A percentile compares a stretch with the other conserved stretches of the same genome.
Evolutionary conservation across 352 stramenopile species (phyloP).

Genomic region (Pythium diclinum): DNA sequence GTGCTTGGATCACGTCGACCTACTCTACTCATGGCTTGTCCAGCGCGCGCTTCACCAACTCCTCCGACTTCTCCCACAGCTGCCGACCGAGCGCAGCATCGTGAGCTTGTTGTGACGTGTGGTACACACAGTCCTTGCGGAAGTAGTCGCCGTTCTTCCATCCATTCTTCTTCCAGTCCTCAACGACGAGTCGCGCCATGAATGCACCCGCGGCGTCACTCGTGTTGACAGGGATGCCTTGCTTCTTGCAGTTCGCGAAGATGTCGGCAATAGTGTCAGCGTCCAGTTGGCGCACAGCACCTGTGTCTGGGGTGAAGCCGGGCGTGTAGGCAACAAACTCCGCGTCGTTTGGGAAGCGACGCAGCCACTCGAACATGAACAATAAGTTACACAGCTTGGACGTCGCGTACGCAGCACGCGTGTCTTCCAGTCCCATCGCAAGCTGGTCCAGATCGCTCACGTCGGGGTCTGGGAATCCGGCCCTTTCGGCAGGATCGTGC

Average conservation of each 20-base stretch:
- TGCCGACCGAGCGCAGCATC: conserved; percentile 21
- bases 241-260: conserved; percentile 7
- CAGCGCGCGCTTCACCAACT: conserved; percentile 18
- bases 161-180: conserved; percentile 3
- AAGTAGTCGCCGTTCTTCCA: conserved; percentile 31
- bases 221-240: conserved; percentile 19
- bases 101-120: conserved; percentile 24
- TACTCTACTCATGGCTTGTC: no score
- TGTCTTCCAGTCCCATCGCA: conserved; percentile 27
- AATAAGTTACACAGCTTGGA: conserved; percentile 37
- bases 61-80: conserved; percentile 33
- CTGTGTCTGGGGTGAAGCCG: conserved; percentile 22
- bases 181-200: conserved; percentile 27
- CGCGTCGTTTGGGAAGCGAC: conserved; percentile 22
- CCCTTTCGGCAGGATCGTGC: conserved; percentile 31
- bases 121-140: conserved; percentile 22
- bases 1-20: no score
- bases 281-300: conserved; percentile 16
- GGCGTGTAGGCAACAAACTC: conserved; percentile 23
- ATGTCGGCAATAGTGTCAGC: background rate
- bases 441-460: conserved; percentile 29
- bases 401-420: conserved; percentile 26
- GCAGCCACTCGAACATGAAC: conserved; percentile 25
- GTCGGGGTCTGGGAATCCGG: conserved; percentile 12
- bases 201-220: conserved; percentile 24